Base-by-base conservation (phyloP, 225 moss, liverwort and hornwort species). In the Climacium dendroides region DNA sequence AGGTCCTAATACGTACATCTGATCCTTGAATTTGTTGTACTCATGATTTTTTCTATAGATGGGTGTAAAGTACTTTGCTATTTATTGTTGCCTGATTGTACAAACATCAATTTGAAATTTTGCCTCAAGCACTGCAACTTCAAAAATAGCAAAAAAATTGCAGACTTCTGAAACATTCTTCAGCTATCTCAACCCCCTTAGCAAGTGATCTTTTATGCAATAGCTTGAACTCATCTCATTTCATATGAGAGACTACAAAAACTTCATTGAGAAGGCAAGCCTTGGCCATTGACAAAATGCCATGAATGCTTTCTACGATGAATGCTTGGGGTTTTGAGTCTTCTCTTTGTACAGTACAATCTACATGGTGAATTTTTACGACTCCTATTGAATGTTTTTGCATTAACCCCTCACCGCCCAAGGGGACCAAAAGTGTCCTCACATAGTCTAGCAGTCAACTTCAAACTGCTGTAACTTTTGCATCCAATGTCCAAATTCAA, bases 71-170 rank as follows among this genome's bases (percentile, higher is more conserved):
- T n/a, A n/a, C 6, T 66, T 2, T 20, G 10, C 6, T 66, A 11
- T n/a, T 6, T n/a, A 20, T 10, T n/a, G 0, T 66, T 20, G 11
- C 6, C 11, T 0, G 4, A 3, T 6, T 5, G 2, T 1, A 2
- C 11, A 64, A 64, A 20, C 5, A 66, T 66, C 0, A 66, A 1
- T n/a, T 6, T 19, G 11, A 66, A 64, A n/a, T 35, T 64, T 64
- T 35, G 10, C 19, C 5, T 35, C 3, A 35, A 17, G 10, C 19
- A 17, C 10, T 64, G 19, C 24, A 24, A 7, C 13, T 41, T 26
- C 3, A 41, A 15, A 3, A 9, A 26, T 3, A 43, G 5, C 3
- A 26, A 41, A 22, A 28, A 0, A 72, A 29, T 72, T 72, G 17
- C 1, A 16, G 3, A 17, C 3, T 29, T 28, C 28, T 6, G 5